These are phyloP conservation scores for Nitzschia palea DNA, from an alignment of 108 stramenopile genomes.

Conservation along the genomic window DNA sequence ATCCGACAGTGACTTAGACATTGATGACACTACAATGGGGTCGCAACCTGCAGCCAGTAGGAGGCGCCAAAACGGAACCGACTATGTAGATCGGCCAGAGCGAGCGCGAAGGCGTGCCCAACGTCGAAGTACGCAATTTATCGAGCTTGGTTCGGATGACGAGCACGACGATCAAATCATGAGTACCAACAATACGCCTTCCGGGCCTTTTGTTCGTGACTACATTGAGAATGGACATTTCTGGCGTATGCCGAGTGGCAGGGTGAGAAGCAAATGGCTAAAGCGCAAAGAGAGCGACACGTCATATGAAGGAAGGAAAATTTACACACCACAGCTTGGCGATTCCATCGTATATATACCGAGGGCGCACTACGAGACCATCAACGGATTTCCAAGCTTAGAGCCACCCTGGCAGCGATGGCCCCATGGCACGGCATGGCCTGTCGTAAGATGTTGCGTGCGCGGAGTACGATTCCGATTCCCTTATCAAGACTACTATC, in stretches of 20 bases:
- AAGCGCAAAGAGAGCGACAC: constrained; percentile 51
- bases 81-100: constrained; percentile 14
- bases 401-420: constrained; percentile 80
- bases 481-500: constrained; percentile 69
- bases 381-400: constrained; percentile 58
- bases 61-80: not conserved
- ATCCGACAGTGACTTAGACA: constrained; percentile 41
- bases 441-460: constrained; percentile 73
- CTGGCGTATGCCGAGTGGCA: constrained; percentile 47
- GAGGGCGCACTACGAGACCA: constrained; percentile 70
- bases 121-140: constrained; percentile 21
- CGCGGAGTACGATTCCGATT: constrained; percentile 76
- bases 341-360: constrained; percentile 89
- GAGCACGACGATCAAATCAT: constrained; percentile 56
- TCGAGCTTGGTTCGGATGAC: constrained; percentile 52
- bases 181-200: constrained; percentile 72
- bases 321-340: constrained; percentile 81
- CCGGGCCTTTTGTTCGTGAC: constrained; percentile 63
- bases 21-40: constrained; percentile 28
- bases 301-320: constrained; percentile 55
- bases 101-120: constrained; percentile 18
- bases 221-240: constrained; percentile 57
- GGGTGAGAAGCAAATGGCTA: constrained; percentile 64
- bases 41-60: not conserved
- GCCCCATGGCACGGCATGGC: constrained; percentile 69